Conservation (phyloP, 139 green algal genomes). For the Pleodorina starrii region DNA sequence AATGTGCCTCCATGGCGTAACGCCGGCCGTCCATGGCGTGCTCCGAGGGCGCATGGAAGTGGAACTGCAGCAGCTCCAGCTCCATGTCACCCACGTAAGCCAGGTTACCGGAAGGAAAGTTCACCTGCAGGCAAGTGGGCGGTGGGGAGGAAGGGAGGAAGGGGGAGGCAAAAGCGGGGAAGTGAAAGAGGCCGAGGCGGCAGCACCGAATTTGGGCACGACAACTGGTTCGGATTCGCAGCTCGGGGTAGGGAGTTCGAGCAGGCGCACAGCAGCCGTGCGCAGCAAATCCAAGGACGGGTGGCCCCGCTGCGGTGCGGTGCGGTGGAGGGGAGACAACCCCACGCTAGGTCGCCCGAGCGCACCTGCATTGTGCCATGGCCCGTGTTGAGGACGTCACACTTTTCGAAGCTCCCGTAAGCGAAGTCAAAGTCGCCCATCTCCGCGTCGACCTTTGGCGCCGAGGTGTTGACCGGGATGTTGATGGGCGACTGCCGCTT, state of each 20-base stretch:
- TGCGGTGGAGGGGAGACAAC: too few species aligned
- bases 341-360: too few species aligned
- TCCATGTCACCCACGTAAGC: constrained; percentile 58
- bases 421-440: constrained; percentile 62
- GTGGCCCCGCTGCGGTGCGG: too few species aligned
- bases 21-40: constrained; percentile 78
- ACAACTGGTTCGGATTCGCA: too few species aligned
- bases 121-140: constrained; percentile 54
- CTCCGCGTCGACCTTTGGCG: constrained; percentile 43
- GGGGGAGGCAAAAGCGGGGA: neutral
- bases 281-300: neutral
- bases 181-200: too few species aligned
- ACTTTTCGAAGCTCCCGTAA: constrained; percentile 59
- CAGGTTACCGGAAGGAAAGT: constrained; percentile 65
- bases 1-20: constrained; percentile 85
- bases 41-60: constrained; percentile 89
- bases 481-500: constrained; percentile 69
- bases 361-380: constrained; percentile 84
- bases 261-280: too few species aligned
- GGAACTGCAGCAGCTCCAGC: constrained; percentile 86
- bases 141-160: neutral
- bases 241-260: too few species aligned
- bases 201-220: too few species aligned
- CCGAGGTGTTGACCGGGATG: constrained; percentile 50
- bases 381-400: constrained; percentile 76